These are phyloP conservation scores for Parvularia atlantis DNA, from an alignment of 78 protist genomes.

Conservation along the genomic window DNA sequence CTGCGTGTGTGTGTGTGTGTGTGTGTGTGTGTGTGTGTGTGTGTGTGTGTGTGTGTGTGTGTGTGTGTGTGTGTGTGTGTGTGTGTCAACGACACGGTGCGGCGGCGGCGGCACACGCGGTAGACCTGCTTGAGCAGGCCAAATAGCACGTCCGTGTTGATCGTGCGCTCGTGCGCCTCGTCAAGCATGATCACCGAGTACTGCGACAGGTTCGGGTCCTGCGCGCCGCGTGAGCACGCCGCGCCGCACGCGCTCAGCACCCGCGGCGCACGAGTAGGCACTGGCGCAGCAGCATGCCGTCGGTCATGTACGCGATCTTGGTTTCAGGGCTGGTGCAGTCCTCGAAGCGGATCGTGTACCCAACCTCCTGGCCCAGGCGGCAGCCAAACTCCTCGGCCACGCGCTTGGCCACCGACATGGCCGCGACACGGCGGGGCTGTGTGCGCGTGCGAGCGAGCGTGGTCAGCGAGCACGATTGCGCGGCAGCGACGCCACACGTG, in stretches of 20 bases:
- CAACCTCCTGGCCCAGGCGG: conserved; percentile 87
- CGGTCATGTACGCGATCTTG: conserved; percentile 97
- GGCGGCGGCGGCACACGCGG: no score
- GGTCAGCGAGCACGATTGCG: no score
- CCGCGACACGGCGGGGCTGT: conserved; percentile 99
- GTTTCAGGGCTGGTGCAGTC: conserved; percentile 87
- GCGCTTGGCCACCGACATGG: conserved; percentile 96
- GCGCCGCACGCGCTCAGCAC: no score
- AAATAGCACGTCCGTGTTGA: conserved; percentile 96
- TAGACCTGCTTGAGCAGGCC: conserved; percentile 86
- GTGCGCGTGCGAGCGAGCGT: no score
- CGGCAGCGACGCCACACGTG: no score
- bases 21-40: conserved; percentile 1
- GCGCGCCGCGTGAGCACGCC: no score
- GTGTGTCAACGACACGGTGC: neutral
- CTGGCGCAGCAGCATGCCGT: conserved; percentile 95
- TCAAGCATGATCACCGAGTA: conserved; percentile 85
- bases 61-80: neutral
- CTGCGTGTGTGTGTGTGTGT: neutral
- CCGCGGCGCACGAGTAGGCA: no score
- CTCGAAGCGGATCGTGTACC: conserved; percentile 96
- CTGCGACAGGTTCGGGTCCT: conserved; percentile 19
- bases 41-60: neutral
- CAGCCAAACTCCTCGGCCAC: conserved; percentile 98
- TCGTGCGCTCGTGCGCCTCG: conserved; percentile 99